Evolutionary conservation across 768 basidiomycete genomes (phyloP).

Genomic region (Podaxis mareebaensis): DNA sequence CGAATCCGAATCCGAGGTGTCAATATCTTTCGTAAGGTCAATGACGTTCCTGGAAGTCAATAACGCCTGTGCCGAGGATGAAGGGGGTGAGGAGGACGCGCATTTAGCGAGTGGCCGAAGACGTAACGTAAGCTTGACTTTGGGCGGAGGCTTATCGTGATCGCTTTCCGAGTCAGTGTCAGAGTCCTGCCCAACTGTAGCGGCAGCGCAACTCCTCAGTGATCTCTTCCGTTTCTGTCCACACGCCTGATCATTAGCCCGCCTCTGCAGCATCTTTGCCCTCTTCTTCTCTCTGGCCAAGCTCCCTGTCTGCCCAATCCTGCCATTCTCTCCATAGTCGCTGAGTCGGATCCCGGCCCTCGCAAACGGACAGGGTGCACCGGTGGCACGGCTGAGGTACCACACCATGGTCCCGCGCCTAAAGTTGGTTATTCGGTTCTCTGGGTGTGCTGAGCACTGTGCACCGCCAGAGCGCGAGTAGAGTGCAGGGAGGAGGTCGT

Average conservation of each 20-base stretch:
- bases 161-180: constrained; percentile 40
- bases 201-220: constrained; percentile 35
- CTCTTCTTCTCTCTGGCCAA: constrained; percentile 29
- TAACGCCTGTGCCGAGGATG: constrained; percentile 7
- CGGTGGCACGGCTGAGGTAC: constrained; percentile 77
- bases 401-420: constrained; percentile 78
- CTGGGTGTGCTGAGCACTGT: constrained; percentile 38
- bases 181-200: constrained; percentile 19
- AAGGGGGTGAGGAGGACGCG: constrained; percentile 16
- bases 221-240: constrained; percentile 47
- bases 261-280: constrained; percentile 22
- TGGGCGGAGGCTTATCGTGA: constrained; percentile 49
- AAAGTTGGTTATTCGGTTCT: constrained; percentile 66
- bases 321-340: constrained; percentile 61
- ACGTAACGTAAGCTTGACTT: constrained; percentile 71
- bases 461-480: constrained; percentile 72
- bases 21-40: constrained; percentile 43
- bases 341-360: constrained; percentile 71
- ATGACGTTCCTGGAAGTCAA: constrained; percentile 24
- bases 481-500: constrained; percentile 71
- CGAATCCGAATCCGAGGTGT: constrained; percentile 34
- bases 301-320: constrained; percentile 21
- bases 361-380: constrained; percentile 74
- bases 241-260: constrained; percentile 28
- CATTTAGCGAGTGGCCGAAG: constrained; percentile 38